phyloP scores from a whole-genome alignment of 257 asterid genomes.

The Striga asiatica region DNA sequence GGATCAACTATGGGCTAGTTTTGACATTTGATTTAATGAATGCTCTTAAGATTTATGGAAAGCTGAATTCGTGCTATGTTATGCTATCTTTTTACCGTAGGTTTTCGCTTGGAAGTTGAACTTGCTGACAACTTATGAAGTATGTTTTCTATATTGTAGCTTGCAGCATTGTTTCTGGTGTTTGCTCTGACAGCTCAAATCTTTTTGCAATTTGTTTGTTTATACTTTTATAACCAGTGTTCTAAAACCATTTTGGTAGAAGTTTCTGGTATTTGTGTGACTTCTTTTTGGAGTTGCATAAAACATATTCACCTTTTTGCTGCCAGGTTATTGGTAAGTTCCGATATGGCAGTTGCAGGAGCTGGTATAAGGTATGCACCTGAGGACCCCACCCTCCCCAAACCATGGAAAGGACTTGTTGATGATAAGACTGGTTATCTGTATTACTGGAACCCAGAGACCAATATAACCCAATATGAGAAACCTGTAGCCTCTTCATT shows the following conservation, averaged over 20 bases:
- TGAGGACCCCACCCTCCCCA: constrained; percentile 90
- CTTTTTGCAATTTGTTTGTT: not conserved
- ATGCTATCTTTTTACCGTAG: not conserved
- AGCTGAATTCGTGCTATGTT: no score
- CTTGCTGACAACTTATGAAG: not conserved
- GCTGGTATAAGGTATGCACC: constrained; percentile 73
- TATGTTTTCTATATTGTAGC: not conserved
- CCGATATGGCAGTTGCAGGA: constrained; percentile 56
- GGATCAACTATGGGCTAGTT: no score
- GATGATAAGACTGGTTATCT: constrained; percentile 81
- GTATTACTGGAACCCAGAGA: constrained; percentile 96
- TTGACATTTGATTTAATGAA: no score
- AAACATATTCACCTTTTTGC: constrained; percentile 3
- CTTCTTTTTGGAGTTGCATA: not conserved
- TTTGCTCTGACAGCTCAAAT: not conserved
- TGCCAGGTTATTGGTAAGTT: constrained; percentile 23
- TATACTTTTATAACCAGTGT: not conserved
- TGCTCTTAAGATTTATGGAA: no score
- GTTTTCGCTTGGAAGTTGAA: not conserved
- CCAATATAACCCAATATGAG: constrained; percentile 87
- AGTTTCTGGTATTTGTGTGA: not conserved
- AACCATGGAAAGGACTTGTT: constrained; percentile 90
- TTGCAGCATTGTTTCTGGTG: not conserved
- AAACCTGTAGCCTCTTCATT: constrained; percentile 48
- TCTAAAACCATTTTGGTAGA: not conserved